These are phyloP conservation scores for Phyllosticta capitalensis DNA, from an alignment of 2,329 filamentous ascomycete genomes.

Conservation along the genomic window DNA sequence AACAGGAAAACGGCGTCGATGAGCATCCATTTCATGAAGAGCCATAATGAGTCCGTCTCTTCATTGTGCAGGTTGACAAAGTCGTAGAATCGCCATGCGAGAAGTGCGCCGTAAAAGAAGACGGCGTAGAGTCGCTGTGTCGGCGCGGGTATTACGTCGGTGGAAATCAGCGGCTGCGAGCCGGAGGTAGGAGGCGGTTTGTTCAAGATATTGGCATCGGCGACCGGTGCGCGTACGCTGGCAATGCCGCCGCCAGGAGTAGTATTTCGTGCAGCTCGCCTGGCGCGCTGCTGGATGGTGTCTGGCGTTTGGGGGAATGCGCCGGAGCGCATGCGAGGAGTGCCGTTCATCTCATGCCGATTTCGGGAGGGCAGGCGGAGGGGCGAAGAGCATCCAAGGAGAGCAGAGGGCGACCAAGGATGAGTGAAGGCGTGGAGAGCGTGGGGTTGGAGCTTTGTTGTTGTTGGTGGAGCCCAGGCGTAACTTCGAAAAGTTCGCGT, in stretches of 20 bases:
- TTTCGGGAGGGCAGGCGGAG: neutral
- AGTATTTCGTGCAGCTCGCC: constrained; percentile 15
- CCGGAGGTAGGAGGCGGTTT: constrained; percentile 11
- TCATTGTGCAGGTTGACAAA: constrained; percentile 70
- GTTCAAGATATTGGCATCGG: constrained; percentile 25
- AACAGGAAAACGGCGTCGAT: constrained; percentile 84
- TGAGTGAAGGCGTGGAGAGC: constrained; percentile 4
- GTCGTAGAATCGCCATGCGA: constrained; percentile 81
- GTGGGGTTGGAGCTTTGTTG: constrained; percentile 10
- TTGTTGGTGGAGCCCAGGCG: constrained; percentile 12
- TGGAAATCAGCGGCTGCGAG: constrained; percentile 61
- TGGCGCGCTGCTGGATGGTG: constrained; percentile 16
- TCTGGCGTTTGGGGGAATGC: constrained; percentile 69
- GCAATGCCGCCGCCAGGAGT: constrained; percentile 16
- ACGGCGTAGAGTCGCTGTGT: constrained; percentile 82
- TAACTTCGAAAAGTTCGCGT: constrained; percentile 22
- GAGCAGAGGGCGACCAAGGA: constrained; percentile 1
- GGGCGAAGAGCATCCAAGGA: neutral
- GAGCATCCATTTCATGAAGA: constrained; percentile 88
- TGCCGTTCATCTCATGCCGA: constrained; percentile 66
- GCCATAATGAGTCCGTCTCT: constrained; percentile 75
- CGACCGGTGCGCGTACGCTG: constrained; percentile 22
- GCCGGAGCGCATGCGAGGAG: constrained; percentile 66
- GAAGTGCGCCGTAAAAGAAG: constrained; percentile 65
- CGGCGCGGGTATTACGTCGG: constrained; percentile 75